Evolutionary conservation across 23 red algal species (phyloP).

Genomic region (Chondrus crispus): DNA sequence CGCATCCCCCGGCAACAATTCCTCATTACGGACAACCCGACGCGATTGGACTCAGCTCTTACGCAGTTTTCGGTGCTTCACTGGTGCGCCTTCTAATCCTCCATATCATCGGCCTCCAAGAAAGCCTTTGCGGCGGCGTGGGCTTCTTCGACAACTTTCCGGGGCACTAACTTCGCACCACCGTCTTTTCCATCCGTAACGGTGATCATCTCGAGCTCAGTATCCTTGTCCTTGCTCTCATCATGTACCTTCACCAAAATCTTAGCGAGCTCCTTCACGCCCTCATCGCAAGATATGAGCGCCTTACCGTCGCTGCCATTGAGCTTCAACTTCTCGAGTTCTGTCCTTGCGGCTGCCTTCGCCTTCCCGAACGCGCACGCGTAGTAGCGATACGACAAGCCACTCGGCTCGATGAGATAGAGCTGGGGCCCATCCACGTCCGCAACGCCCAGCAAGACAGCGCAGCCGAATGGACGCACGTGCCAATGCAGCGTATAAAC

Average conservation of each 20-base stretch:
- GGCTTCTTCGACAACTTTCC: slow-evolving; percentile 63
- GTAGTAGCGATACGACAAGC: slow-evolving; percentile 79
- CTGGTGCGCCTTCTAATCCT: slow-evolving; percentile 41
- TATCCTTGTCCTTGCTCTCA: slow-evolving; percentile 92
- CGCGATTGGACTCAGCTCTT: no score
- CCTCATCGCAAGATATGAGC: slow-evolving; percentile 61
- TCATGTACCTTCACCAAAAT: slow-evolving; percentile 84
- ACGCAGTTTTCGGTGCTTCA: no score
- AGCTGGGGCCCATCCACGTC: slow-evolving; percentile 68
- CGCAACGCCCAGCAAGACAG: slow-evolving; percentile 69
- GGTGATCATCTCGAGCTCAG: slow-evolving; percentile 98
- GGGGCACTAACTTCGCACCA: slow-evolving; percentile 37
- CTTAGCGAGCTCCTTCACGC: slow-evolving; percentile 78
- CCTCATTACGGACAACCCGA: no score
- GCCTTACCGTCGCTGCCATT: slow-evolving; percentile 5
- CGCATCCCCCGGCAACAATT: no score
- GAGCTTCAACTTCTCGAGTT: slow-evolving; percentile 87
- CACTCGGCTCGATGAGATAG: slow-evolving; percentile 93
- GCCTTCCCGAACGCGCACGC: slow-evolving; percentile 92
- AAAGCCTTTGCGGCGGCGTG: slow-evolving; percentile 59
- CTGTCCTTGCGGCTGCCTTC: slow-evolving; percentile 78
- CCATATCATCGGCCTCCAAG: slow-evolving; percentile 66
- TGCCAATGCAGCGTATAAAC: slow-evolving; percentile 94
- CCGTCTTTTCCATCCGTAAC: slow-evolving; percentile 44
- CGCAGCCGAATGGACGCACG: slow-evolving; percentile 97